A percentile compares a stretch with the other conserved stretches of the same genome.
Conservation (phyloP, 2,329 filamentous ascomycete genomes). For the Xylaria digitata region DNA sequence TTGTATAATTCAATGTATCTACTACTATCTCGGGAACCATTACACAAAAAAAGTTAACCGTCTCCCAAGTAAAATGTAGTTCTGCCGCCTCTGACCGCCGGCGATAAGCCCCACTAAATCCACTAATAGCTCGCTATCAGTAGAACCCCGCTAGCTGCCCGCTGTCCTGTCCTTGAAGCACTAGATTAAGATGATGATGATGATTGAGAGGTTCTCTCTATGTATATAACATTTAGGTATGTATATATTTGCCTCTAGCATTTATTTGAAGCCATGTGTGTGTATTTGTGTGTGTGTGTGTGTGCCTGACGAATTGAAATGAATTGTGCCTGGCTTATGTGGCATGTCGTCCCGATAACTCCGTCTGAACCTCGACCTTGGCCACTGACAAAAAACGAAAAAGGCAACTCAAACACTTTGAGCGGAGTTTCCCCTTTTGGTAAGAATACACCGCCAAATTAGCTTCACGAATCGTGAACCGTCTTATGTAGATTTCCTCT, state of each 20-base stretch:
- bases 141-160: conserved; percentile 36
- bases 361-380: too few relatives aligned
- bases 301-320: too few relatives aligned
- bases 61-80: conserved; percentile 38
- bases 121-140: conserved; percentile 37
- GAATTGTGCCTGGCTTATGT: too few relatives aligned
- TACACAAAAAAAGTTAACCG: conserved; percentile 43
- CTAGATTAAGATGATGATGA: too few relatives aligned
- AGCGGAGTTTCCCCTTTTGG: conserved; percentile 39
- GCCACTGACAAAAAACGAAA: neutral
- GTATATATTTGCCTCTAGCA: too few relatives aligned
- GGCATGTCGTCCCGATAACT: neutral
- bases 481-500: neutral
- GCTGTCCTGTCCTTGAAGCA: too few relatives aligned
- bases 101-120: conserved; percentile 39
- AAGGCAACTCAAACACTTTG: neutral
- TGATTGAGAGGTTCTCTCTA: conserved; percentile 6
- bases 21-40: conserved; percentile 20
- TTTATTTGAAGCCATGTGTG: too few relatives aligned
- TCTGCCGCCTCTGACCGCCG: conserved; percentile 46
- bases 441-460: conserved; percentile 18
- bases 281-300: too few relatives aligned
- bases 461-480: conserved; percentile 1
- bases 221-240: too few relatives aligned
- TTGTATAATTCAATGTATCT: conserved; percentile 4